A percentile compares a stretch with the other conserved stretches of the same genome.
Conservation (phyloP, 257 asterid genomes). For the Craterostigma plantagineum region DNA sequence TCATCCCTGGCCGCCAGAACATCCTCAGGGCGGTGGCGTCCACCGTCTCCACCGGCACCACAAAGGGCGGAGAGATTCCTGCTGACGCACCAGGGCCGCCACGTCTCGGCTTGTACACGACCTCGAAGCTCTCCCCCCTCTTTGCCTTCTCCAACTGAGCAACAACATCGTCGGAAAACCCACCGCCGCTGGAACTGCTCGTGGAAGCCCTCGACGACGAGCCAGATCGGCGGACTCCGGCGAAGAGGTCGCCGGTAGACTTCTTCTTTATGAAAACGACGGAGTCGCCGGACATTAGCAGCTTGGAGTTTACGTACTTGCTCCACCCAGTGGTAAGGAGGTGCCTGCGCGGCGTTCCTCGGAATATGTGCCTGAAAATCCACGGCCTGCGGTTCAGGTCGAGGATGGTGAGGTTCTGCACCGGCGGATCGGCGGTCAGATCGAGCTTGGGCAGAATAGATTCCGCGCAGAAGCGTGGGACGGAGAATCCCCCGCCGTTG, state of each 20-base stretch:
- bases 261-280: constrained; percentile 26
- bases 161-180: constrained; percentile 8
- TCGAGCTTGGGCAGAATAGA: constrained; percentile 32
- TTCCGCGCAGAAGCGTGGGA: constrained; percentile 50
- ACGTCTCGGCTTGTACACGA: constrained; percentile 24
- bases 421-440: constrained; percentile 26
- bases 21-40: constrained; percentile 11
- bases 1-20: constrained; percentile 24
- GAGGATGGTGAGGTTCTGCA: constrained; percentile 20
- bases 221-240: constrained; percentile 29
- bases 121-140: constrained; percentile 39
- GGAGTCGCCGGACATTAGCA: constrained; percentile 37
- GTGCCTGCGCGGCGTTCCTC: constrained; percentile 68
- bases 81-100: constrained; percentile 16
- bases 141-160: constrained; percentile 14
- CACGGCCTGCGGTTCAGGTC: constrained; percentile 18
- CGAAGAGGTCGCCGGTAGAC: constrained; percentile 20
- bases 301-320: constrained; percentile 33
- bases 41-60: constrained; percentile 36
- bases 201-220: background rate
- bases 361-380: constrained; percentile 46
- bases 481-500: constrained; percentile 54
- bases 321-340: constrained; percentile 60
- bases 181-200: background rate
- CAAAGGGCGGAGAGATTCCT: constrained; percentile 18